Percentiles rank a stretch among this genome's conserved stretches.
These are phyloP conservation scores for Cyclanthera cordifolia DNA, from an alignment of 306 rosid genomes.

Conservation along the genomic window DNA sequence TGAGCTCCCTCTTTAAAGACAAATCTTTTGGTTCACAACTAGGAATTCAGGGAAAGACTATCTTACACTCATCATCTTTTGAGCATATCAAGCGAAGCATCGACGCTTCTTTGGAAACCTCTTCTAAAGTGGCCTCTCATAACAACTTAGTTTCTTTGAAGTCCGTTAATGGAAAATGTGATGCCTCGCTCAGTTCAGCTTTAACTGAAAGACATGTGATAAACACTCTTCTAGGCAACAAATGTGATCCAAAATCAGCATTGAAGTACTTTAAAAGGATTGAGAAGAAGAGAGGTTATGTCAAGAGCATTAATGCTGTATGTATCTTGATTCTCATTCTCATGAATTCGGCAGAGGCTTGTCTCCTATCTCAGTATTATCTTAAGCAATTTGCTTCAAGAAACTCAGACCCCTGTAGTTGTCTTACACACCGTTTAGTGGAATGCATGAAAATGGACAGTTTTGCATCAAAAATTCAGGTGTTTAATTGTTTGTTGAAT, in stretches of 20 bases:
- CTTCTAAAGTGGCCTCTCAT: background rate
- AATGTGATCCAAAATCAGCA: constrained; percentile 34
- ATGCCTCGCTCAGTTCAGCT: background rate
- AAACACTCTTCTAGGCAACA: constrained; percentile 33
- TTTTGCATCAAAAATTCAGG: constrained; percentile 27
- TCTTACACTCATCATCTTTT: background rate
- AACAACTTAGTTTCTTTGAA: background rate
- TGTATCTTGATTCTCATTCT: constrained; percentile 52
- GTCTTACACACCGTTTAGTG: constrained; percentile 27
- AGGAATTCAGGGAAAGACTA: constrained; percentile 6
- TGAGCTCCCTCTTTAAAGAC: constrained; percentile 18
- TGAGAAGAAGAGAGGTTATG: constrained; percentile 25
- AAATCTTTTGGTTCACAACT: constrained; percentile 17
- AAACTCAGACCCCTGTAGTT: constrained; percentile 24
- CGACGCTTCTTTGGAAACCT: constrained; percentile 1
- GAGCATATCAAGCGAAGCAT: background rate
- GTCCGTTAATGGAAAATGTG: background rate
- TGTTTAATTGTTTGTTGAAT: constrained; percentile 43
- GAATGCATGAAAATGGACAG: constrained; percentile 31
- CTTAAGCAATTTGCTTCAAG: constrained; percentile 30
- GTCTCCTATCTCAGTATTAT: constrained; percentile 11
- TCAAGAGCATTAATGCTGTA: constrained; percentile 26
- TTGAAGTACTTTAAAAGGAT: constrained; percentile 28
- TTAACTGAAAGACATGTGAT: constrained; percentile 20
- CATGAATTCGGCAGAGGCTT: constrained; percentile 17